These are phyloP conservation scores for Lathyrus tuberosus DNA, from an alignment of 306 rosid species.

Conservation along the genomic window DNA sequence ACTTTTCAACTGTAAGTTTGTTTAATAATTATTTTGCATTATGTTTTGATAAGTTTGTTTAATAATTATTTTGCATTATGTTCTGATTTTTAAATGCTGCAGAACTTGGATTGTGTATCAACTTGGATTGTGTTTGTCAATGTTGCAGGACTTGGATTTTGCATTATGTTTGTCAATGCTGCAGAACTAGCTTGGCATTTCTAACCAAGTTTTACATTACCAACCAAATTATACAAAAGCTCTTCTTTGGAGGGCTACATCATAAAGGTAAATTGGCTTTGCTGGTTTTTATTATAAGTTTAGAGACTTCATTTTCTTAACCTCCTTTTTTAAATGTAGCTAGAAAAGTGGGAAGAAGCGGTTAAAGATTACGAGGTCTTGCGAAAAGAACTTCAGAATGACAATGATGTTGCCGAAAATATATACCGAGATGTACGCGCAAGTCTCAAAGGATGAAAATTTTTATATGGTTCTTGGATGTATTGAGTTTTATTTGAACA, in stretches of 20 bases:
- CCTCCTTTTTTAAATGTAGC: slow-evolving; percentile 53
- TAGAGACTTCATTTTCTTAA: neutral
- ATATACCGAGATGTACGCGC: too few species aligned
- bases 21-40: neutral
- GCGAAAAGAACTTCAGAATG: slow-evolving; percentile 72
- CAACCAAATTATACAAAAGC: slow-evolving; percentile 89
- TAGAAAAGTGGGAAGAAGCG: slow-evolving; percentile 89
- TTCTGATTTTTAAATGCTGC: too few species aligned
- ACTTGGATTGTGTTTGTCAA: too few species aligned
- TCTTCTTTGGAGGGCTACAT: slow-evolving; percentile 94
- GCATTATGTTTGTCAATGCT: too few species aligned
- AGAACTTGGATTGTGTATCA: too few species aligned
- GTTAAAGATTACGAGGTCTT: slow-evolving; percentile 73
- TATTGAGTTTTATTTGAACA: too few species aligned
- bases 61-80: too few species aligned
- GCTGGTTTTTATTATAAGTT: neutral
- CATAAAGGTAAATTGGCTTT: slow-evolving; percentile 21
- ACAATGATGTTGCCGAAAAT: slow-evolving; percentile 55
- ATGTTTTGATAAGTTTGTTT: too few species aligned
- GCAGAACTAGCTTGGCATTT: neutral
- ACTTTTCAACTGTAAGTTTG: slow-evolving; percentile 62
- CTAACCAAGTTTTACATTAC: slow-evolving; percentile 73
- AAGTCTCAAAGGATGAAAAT: slow-evolving; percentile 32
- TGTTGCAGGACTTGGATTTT: too few species aligned
- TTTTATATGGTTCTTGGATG: too few species aligned